Evolutionary conservation across 2,329 filamentous ascomycete species (phyloP).

Genomic region (Xylaria hypoxylon): DNA sequence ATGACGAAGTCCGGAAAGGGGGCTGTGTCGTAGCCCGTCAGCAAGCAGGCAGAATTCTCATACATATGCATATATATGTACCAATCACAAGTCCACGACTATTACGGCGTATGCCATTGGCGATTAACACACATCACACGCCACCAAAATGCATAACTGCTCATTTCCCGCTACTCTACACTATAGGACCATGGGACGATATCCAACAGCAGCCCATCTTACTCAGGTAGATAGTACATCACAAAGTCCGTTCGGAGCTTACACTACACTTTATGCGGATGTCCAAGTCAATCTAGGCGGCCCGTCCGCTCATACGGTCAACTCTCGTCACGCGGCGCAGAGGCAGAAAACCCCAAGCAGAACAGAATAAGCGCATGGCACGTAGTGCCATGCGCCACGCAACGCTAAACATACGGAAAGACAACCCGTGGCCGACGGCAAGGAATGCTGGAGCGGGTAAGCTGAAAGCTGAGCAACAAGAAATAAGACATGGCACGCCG

Average conservation of each 20-base stretch:
- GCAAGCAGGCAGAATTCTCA: neutral
- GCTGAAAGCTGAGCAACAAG: slow-evolving; percentile 11
- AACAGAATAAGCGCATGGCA: too few species aligned
- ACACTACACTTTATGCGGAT: too few species aligned
- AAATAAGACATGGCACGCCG: slow-evolving; percentile 2
- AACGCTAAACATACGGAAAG: neutral
- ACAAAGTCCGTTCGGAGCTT: neutral
- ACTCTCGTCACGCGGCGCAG: too few species aligned
- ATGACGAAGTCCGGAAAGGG: neutral
- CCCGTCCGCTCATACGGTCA: too few species aligned
- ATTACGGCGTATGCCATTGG: too few species aligned
- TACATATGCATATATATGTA: too few species aligned
- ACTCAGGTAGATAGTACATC: neutral
- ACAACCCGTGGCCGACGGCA: neutral
- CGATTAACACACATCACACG: neutral
- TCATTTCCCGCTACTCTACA: neutral
- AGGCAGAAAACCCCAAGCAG: neutral
- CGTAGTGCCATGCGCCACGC: neutral
- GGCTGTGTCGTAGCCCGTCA: neutral
- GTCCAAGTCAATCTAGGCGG: neutral
- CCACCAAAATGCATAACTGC: neutral
- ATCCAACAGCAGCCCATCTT: neutral
- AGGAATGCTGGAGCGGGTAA: neutral
- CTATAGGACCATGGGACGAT: neutral
- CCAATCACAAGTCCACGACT: too few species aligned